These are phyloP conservation scores for Nicotiana undulata DNA, from an alignment of 257 asterid species.

Conservation along the genomic window DNA sequence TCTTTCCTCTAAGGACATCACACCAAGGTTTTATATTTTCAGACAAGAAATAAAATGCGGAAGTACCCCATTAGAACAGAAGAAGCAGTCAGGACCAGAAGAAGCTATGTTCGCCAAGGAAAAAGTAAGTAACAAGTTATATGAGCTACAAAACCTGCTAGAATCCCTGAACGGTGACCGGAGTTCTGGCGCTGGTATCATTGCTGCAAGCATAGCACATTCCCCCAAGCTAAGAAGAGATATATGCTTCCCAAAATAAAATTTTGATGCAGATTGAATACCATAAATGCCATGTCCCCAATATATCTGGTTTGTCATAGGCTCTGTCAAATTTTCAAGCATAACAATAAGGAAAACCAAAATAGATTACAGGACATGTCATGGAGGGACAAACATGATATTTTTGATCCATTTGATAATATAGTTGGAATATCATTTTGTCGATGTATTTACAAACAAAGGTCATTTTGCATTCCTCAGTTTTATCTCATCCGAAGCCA, in stretches of 20 bases:
- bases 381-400: neutral
- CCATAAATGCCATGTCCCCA: conserved; percentile 37
- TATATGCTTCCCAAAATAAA: conserved; percentile 26
- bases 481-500: neutral
- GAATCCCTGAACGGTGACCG: conserved; percentile 29
- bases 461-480: neutral
- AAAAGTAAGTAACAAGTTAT: neutral
- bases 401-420: neutral
- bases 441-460: neutral
- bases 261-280: conserved; percentile 23
- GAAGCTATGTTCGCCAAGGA: neutral
- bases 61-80: neutral
- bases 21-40: neutral
- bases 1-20: conserved; percentile 21
- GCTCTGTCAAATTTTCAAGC: neutral
- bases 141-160: conserved; percentile 16
- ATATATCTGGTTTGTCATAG: conserved; percentile 14
- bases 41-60: neutral
- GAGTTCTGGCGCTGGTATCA: conserved; percentile 28
- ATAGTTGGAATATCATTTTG: neutral
- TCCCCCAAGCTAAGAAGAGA: conserved; percentile 26
- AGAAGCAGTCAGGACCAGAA: neutral
- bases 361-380: neutral
- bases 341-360: neutral
- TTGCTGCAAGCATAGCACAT: conserved; percentile 29